Percentiles rank a stretch among this genome's conserved stretches.
phyloP scores from a whole-genome alignment of 345 rosid genomes.

The Corchorus olitorius region DNA sequence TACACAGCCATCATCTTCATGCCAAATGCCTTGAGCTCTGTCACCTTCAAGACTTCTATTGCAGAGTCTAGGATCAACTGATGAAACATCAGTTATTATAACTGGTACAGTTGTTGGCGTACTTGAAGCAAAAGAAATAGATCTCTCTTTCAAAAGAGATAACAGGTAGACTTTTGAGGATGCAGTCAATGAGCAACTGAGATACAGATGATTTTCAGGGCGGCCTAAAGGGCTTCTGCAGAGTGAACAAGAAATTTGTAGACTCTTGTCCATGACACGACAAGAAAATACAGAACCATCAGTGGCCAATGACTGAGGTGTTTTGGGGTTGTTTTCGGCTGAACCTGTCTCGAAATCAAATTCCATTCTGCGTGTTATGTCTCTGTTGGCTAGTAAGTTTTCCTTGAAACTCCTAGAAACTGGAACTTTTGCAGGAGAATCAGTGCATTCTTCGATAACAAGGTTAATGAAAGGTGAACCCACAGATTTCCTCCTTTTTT shows the following conservation, averaged over 20 bases:
- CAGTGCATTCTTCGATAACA: conserved; percentile 30
- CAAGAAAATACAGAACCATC: conserved; percentile 23
- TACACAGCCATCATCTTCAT: conserved; percentile 89
- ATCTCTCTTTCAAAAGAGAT: conserved; percentile 50
- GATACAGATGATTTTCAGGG: conserved; percentile 56
- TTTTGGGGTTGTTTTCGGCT: conserved; percentile 33
- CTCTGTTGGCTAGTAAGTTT: conserved; percentile 28
- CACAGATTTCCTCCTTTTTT: conserved; percentile 56
- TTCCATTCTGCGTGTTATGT: conserved; percentile 50
- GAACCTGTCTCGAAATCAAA: conserved; percentile 43
- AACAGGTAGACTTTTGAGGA: conserved; percentile 63
- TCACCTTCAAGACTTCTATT: conserved; percentile 35
- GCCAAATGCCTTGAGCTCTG: conserved; percentile 62
- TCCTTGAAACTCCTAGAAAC: conserved; percentile 30
- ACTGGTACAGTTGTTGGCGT: conserved; percentile 48
- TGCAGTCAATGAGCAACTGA: conserved; percentile 51
- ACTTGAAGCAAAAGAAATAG: conserved; percentile 31
- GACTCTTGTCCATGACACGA: conserved; percentile 45
- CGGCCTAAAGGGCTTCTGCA: conserved; percentile 69
- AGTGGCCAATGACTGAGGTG: conserved; percentile 8
- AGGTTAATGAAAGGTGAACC: conserved; percentile 44
- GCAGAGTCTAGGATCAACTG: conserved; percentile 57
- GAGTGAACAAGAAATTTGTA: conserved; percentile 59
- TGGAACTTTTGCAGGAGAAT: conserved; percentile 29
- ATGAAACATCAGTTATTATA: conserved; percentile 55